Conservation (phyloP, 2,329 filamentous ascomycete genomes). For the Ophiostoma pallidulum region DNA sequence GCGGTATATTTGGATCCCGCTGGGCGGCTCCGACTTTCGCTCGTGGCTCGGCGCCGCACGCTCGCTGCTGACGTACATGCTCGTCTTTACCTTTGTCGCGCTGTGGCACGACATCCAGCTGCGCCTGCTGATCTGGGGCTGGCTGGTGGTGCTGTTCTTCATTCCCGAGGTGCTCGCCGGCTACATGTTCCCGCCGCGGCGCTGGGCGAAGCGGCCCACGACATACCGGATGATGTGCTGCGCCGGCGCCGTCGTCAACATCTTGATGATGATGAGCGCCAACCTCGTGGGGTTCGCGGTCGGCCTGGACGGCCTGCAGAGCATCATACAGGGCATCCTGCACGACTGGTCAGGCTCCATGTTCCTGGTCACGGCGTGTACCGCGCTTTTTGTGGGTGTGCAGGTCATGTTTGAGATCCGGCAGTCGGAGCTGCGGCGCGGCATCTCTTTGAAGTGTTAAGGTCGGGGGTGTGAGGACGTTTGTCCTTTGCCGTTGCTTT, state of each 20-base stretch:
- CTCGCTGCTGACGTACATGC: conserved; percentile 64
- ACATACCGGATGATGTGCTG: conserved; percentile 73
- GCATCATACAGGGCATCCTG: conserved; percentile 65
- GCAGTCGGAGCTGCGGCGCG: conserved; percentile 71
- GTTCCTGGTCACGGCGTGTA: conserved; percentile 64
- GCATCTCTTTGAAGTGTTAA: conserved; percentile 70
- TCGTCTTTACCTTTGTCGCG: conserved; percentile 93
- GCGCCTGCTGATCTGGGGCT: conserved; percentile 86
- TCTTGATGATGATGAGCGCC: conserved; percentile 91
- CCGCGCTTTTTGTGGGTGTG: conserved; percentile 70
- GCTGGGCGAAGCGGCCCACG: conserved; percentile 61
- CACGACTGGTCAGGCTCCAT: conserved; percentile 59
- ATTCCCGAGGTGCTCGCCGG: conserved; percentile 72
- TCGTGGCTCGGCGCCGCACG: conserved; percentile 38
- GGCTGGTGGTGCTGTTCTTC: conserved; percentile 91
- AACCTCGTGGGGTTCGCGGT: conserved; percentile 94
- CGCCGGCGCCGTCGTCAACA: conserved; percentile 69
- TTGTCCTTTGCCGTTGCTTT: not conserved
- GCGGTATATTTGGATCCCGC: conserved; percentile 85
- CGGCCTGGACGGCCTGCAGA: conserved; percentile 77
- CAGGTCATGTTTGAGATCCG: conserved; percentile 97
- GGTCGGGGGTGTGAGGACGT: not conserved
- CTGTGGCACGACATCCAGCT: conserved; percentile 97
- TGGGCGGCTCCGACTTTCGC: conserved; percentile 59
- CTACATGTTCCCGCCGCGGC: conserved; percentile 60